A percentile compares a stretch with the other conserved stretches of the same genome.
Evolutionary conservation across 2,329 filamentous ascomycete genomes (phyloP).

Genomic region (Penicillium verrucosum): DNA sequence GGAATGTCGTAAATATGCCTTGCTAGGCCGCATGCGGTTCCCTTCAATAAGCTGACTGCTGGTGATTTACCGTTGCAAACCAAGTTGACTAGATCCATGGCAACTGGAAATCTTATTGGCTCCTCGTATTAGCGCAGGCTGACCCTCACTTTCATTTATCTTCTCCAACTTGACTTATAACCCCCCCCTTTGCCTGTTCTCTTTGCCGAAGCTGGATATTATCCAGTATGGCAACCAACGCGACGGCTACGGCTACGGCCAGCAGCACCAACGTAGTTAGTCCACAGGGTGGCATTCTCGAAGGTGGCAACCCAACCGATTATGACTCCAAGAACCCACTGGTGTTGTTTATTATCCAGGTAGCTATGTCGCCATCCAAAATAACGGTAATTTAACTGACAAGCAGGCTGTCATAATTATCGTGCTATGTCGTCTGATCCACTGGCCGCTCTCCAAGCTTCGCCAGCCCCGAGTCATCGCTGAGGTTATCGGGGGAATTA

Average conservation of each 20-base stretch:
- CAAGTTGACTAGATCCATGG: not conserved
- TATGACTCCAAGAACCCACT: conserved; percentile 71
- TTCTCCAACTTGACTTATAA: not conserved
- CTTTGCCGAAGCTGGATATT: not conserved
- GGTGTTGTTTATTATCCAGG: conserved; percentile 72
- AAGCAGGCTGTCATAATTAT: conserved; percentile 64
- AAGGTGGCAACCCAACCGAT: conserved; percentile 64
- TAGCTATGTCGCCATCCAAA: conserved; percentile 29
- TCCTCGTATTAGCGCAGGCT: not conserved
- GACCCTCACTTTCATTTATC: conserved; percentile 2
- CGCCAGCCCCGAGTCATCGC: conserved; percentile 80
- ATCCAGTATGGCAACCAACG: conserved; percentile 18
- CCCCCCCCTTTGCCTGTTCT: not conserved
- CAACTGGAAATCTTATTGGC: not conserved
- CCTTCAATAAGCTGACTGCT: not conserved
- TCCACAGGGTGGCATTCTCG: conserved; percentile 67
- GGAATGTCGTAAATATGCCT: too few relatives aligned
- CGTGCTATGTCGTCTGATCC: conserved; percentile 68
- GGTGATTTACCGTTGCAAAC: not conserved
- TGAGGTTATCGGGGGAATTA: conserved; percentile 78
- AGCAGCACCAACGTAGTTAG: conserved; percentile 24
- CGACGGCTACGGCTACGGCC: conserved; percentile 17
- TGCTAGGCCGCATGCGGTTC: not conserved
- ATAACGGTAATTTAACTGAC: not conserved
- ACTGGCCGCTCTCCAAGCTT: conserved; percentile 72